Evolutionary conservation across 1,284 basidiomycete species (phyloP).

Genomic region (Anthracocystis setariae): DNA sequence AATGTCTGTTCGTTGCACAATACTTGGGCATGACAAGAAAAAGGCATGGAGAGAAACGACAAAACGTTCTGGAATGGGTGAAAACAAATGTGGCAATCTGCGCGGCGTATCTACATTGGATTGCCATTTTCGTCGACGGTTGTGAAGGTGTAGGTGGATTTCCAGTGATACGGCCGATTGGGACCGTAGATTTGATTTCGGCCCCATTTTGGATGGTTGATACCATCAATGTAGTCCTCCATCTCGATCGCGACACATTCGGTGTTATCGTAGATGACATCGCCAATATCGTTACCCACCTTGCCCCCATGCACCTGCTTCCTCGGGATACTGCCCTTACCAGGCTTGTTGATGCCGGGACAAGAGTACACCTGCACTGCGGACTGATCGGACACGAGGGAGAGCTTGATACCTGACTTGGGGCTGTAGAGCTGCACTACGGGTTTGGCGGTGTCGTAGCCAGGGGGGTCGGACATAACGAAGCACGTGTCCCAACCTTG

Average conservation of each 20-base stretch:
- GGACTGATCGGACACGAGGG: constrained; percentile 48
- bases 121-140: constrained; percentile 47
- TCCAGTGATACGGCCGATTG: constrained; percentile 55
- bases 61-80: neutral
- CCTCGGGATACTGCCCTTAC: constrained; percentile 55
- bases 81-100: neutral
- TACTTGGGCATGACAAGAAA: no score
- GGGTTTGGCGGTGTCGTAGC: constrained; percentile 33
- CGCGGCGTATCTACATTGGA: neutral
- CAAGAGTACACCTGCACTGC: constrained; percentile 63
- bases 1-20: no score
- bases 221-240: constrained; percentile 61
- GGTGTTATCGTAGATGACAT: constrained; percentile 56
- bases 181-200: constrained; percentile 56
- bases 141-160: constrained; percentile 55
- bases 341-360: constrained; percentile 38
- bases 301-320: constrained; percentile 63
- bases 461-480: constrained; percentile 55
- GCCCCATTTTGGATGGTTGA: constrained; percentile 59
- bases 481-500: constrained; percentile 62
- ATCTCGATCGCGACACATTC: constrained; percentile 59
- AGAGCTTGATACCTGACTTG: constrained; percentile 56
- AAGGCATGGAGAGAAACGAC: no score
- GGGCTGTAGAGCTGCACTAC: constrained; percentile 55
- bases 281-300: constrained; percentile 30